Evolutionary conservation across 352 stramenopile genomes (phyloP).

Genomic region (Globisporangium barbulae): DNA sequence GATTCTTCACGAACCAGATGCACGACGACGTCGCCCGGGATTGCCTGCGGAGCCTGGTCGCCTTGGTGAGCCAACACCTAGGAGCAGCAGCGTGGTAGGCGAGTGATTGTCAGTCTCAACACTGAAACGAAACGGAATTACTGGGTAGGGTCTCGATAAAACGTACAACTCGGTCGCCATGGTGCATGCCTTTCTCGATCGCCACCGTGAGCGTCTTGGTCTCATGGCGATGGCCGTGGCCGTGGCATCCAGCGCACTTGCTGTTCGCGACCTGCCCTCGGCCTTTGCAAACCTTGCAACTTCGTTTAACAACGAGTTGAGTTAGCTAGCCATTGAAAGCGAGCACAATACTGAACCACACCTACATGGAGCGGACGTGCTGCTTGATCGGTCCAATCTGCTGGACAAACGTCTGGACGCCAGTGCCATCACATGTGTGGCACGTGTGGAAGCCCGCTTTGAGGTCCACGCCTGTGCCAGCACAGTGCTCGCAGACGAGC

Average conservation of each 20-base stretch:
- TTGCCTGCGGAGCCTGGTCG: slow-evolving; percentile 19
- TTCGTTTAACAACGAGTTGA: slow-evolving; percentile 10
- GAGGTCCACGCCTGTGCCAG: slow-evolving; percentile 31
- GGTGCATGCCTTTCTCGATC: slow-evolving; percentile 29
- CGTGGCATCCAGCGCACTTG: slow-evolving; percentile 32
- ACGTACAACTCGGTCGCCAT: slow-evolving; percentile 33
- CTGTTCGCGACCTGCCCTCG: slow-evolving; percentile 34
- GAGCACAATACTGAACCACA: not conserved
- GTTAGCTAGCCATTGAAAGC: not conserved
- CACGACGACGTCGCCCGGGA: slow-evolving; percentile 29
- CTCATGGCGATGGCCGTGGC: slow-evolving; percentile 23
- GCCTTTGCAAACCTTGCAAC: slow-evolving; percentile 36
- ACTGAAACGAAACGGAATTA: not conserved
- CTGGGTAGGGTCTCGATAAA: not conserved
- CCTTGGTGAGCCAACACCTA: slow-evolving; percentile 20
- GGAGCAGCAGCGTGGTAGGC: not conserved
- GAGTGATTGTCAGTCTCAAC: not conserved
- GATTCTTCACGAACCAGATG: slow-evolving; percentile 19
- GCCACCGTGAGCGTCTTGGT: slow-evolving; percentile 21
- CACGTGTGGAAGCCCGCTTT: slow-evolving; percentile 35
- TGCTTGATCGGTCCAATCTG: slow-evolving; percentile 40
- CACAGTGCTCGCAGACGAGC: slow-evolving; percentile 40
- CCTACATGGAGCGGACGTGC: slow-evolving; percentile 33
- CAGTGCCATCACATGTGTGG: slow-evolving; percentile 35
- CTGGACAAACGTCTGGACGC: slow-evolving; percentile 31